These are phyloP conservation scores for Candida sanyaensis DNA, from an alignment of 1,139 yeast species.

Conservation along the genomic window DNA sequence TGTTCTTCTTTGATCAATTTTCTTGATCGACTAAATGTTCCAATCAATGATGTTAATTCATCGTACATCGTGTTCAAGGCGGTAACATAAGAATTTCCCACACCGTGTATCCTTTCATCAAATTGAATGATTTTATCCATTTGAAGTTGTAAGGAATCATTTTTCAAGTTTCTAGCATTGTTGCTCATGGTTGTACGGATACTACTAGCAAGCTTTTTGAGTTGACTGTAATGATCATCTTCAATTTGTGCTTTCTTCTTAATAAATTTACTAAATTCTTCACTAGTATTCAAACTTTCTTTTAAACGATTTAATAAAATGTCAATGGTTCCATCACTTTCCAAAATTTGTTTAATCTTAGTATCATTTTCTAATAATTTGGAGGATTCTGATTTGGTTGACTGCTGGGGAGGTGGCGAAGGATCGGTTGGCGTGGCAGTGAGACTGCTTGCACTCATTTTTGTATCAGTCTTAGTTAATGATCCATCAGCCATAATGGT, in stretches of 20 bases:
- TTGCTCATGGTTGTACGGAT: slow-evolving; percentile 56
- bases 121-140: slow-evolving; percentile 71
- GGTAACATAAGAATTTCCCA: slow-evolving; percentile 74
- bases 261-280: slow-evolving; percentile 77
- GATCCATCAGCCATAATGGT: slow-evolving; percentile 2
- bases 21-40: slow-evolving; percentile 69
- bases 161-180: slow-evolving; percentile 47
- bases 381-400: slow-evolving; percentile 7
- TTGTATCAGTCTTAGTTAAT: slow-evolving; percentile 1
- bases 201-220: slow-evolving; percentile 64
- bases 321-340: slow-evolving; percentile 53
- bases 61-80: slow-evolving; percentile 86
- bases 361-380: slow-evolving; percentile 13
- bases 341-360: slow-evolving; percentile 30
- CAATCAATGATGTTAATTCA: slow-evolving; percentile 73
- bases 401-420: background rate
- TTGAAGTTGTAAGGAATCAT: slow-evolving; percentile 68
- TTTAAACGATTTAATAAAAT: slow-evolving; percentile 72
- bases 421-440: slow-evolving; percentile 1
- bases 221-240: slow-evolving; percentile 73
- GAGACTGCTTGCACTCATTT: background rate
- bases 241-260: slow-evolving; percentile 79
- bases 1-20: slow-evolving; percentile 82
- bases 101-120: slow-evolving; percentile 75
- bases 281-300: slow-evolving; percentile 78